phyloP scores from a whole-genome alignment of 257 asterid species.

The Solanum appendiculatum region DNA sequence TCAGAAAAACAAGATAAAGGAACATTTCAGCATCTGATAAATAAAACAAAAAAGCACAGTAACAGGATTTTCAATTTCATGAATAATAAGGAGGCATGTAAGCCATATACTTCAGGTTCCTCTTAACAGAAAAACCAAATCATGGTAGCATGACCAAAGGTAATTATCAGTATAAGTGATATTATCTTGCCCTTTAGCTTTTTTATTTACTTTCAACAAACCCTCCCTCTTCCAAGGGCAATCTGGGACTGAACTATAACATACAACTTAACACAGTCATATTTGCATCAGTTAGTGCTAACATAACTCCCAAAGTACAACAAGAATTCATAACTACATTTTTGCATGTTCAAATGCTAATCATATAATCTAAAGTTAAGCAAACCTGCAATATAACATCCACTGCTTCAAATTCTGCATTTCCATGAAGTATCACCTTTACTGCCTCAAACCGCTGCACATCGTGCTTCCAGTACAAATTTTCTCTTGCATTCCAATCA shows the following conservation, averaged over 20 bases:
- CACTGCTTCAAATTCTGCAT: constrained; percentile 92
- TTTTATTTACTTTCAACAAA: background rate
- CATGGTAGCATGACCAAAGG: background rate
- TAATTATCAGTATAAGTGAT: background rate
- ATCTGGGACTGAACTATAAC: background rate
- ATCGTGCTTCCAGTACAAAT: constrained; percentile 92
- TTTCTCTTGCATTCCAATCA: constrained; percentile 70
- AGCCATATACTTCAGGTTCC: background rate
- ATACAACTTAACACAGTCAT: background rate
- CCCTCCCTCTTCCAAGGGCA: background rate
- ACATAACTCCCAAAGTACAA: background rate
- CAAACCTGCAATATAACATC: constrained; percentile 73
- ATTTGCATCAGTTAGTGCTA: background rate
- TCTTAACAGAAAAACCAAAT: background rate
- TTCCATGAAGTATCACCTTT: constrained; percentile 78
- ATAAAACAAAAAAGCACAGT: background rate
- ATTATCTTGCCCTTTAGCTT: background rate
- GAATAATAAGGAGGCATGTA: background rate
- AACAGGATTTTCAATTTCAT: background rate
- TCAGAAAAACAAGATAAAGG: constrained; percentile 2
- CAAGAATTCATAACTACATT: background rate
- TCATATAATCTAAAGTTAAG: constrained; percentile 3
- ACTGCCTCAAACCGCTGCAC: constrained; percentile 74
- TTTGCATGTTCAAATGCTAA: background rate
- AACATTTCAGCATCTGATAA: background rate